phyloP scores from a whole-genome alignment of 768 basidiomycete genomes.

The Hygrophoropsis aurantiaca region DNA sequence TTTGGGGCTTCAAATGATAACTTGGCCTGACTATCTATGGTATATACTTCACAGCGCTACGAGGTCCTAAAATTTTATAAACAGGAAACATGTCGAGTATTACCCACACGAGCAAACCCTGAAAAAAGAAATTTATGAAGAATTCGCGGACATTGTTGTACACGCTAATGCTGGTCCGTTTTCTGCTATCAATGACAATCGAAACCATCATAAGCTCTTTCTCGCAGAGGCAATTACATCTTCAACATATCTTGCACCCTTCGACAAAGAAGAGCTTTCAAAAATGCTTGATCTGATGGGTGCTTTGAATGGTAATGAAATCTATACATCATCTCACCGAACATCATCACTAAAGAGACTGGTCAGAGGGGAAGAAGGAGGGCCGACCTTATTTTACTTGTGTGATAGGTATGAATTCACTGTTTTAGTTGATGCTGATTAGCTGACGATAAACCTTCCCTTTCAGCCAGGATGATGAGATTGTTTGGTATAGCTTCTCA shows the following conservation, averaged over 20 bases:
- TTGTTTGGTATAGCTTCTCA: slow-evolving; percentile 35
- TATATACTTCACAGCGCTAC: background rate
- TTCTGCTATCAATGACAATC: no score
- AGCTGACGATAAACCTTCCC: background rate
- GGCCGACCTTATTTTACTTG: no score
- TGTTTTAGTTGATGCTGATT: background rate
- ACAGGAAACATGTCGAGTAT: background rate
- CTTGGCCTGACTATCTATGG: background rate
- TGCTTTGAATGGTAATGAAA: slow-evolving; percentile 30
- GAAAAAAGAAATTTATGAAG: background rate
- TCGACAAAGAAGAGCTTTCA: slow-evolving; percentile 31
- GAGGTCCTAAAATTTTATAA: background rate
- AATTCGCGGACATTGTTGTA: background rate
- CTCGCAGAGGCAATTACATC: slow-evolving; percentile 39
- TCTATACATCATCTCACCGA: no score
- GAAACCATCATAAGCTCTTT: background rate
- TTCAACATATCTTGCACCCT: slow-evolving; percentile 35
- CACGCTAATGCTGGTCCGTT: background rate
- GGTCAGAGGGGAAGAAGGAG: no score
- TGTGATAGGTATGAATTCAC: background rate
- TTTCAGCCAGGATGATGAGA: slow-evolving; percentile 43
- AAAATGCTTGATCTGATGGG: slow-evolving; percentile 32
- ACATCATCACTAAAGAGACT: no score
- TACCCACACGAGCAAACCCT: background rate
- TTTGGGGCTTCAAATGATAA: background rate